Conservation (phyloP, 1,139 yeast genomes). For the Candida dubliniensis region DNA sequence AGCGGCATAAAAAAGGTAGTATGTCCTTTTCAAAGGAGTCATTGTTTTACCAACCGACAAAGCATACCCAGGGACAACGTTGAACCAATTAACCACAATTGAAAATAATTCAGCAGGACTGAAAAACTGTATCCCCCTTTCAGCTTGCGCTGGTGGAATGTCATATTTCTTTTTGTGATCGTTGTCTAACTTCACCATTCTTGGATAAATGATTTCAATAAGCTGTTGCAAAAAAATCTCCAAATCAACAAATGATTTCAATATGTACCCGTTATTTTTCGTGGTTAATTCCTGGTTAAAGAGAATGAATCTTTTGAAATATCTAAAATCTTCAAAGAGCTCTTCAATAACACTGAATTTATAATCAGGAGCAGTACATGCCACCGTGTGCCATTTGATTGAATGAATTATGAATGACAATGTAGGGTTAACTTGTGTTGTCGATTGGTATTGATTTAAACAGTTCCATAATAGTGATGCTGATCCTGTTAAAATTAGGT, state of each 20-base stretch:
- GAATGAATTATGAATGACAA: conserved; percentile 26
- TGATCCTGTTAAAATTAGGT: conserved; percentile 37
- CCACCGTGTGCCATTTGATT: conserved; percentile 27
- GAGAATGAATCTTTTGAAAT: conserved; percentile 23
- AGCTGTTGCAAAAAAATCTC: conserved; percentile 32
- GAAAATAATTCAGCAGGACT: conserved; percentile 26
- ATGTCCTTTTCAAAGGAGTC: conserved; percentile 33
- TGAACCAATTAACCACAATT: conserved; percentile 35
- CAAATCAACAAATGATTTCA: conserved; percentile 24
- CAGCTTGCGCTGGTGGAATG: background rate
- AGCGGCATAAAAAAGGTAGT: conserved; percentile 36
- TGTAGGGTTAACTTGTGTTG: conserved; percentile 26
- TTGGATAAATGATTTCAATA: conserved; percentile 29
- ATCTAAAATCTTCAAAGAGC: conserved; percentile 24
- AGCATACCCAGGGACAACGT: conserved; percentile 35
- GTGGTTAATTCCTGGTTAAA: conserved; percentile 16
- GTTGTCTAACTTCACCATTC: conserved; percentile 25
- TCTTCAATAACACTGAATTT: conserved; percentile 30
- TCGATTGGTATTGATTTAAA: conserved; percentile 22
- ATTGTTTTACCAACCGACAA: conserved; percentile 29
- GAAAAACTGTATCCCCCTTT: background rate
- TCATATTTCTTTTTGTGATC: conserved; percentile 18
- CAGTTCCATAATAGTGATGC: conserved; percentile 32
- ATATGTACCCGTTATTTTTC: conserved; percentile 14
- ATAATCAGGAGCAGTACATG: conserved; percentile 36